Evolutionary conservation across 73 alveolate species (phyloP).

Genomic region (Paramecium octaurelia): DNA sequence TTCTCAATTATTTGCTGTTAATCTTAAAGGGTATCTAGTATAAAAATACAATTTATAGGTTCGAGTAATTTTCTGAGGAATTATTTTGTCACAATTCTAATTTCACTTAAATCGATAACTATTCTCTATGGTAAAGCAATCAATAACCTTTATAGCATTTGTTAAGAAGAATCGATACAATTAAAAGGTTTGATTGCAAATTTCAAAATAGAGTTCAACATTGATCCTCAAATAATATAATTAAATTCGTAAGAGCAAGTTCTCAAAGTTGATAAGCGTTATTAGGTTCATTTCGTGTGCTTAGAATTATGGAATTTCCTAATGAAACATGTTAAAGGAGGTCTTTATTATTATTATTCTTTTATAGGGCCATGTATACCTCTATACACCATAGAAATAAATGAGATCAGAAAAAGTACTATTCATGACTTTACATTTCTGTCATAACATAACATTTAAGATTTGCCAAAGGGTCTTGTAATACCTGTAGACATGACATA

Average conservation of each 20-base stretch:
- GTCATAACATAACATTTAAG: background rate
- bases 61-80: background rate
- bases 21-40: background rate
- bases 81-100: background rate
- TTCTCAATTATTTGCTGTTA: background rate
- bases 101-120: background rate
- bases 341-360: background rate
- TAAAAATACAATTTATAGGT: background rate
- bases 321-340: background rate
- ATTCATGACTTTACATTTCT: background rate
- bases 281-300: background rate
- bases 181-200: background rate
- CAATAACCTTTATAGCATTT: background rate
- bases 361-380: slow-evolving; percentile 25
- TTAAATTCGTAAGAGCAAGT: background rate
- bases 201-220: background rate
- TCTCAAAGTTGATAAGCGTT: background rate
- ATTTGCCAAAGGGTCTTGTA: background rate
- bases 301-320: background rate
- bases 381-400: background rate
- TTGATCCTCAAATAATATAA: background rate
- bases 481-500: background rate
- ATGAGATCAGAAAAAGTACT: background rate
- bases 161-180: background rate
- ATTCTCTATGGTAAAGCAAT: background rate